Evolutionary conservation across 176 grass and related monocot species (phyloP), one percentile per base, ranked within the genome.

Genomic region (Pontederia paniculata): DNA sequence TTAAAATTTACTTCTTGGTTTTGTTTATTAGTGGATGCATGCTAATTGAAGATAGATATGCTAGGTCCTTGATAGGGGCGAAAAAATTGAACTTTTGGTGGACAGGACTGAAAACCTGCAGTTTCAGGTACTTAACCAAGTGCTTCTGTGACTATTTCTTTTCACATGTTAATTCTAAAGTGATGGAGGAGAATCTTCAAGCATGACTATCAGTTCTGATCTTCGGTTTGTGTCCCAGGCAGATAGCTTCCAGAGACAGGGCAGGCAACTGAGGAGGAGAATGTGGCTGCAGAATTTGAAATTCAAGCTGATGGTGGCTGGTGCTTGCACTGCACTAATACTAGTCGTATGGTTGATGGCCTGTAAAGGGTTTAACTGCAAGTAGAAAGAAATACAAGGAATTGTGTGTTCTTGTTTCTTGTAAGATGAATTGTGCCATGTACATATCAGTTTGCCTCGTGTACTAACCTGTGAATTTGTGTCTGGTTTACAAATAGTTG

Each of bases 231-330:
- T 31, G 25, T 31, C 5, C 25, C 58, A 98, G 93, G 93, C 93
- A 8, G 86, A 98, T 65, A 98, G 48, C 74, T 98, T 98, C 63
- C 93, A 98, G 54, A 91, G 93, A 50, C 86, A 98, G 62, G 93
- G 93, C 18, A 84, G 93, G 74, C 86, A 98, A 54, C 80, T 98
- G 12, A 80, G 93, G 53, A 64, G 86, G 44, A 98, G 91, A 62
- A 98, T 98, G 93, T 98, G 93, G 93, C 83, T 98, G 60, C 86
- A 98, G 73, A 98, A 84, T 50, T 72, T 98, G 60, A 78, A 56
- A 75, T 91, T 88, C 57, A 98, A 91, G 76, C 62, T 98, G 58
- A 88, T 91, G 80, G 71, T 98, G 48, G 83, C 74, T 57, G 83
- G 93, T 11, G 80, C 9, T 14, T 17, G 91, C 17, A 59, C 48